Evolutionary conservation across 768 basidiomycete species (phyloP), one percentile per base, ranked within the genome.

Genomic region (Cantharellus cinnabarinus): DNA sequence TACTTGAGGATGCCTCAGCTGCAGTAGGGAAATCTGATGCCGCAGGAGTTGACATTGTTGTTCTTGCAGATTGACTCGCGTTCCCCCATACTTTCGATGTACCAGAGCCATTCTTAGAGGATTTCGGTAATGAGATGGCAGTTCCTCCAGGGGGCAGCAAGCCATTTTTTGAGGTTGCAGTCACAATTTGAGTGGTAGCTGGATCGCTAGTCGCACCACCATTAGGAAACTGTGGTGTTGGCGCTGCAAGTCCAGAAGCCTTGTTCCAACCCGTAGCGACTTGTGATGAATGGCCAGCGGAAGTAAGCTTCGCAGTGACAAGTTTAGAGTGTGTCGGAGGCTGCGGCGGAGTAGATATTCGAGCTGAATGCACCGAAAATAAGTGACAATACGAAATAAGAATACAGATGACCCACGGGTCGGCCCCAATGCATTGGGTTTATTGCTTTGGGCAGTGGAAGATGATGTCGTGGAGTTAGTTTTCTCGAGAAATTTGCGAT

Each of bases 401-500:
- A 29, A 48, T 29, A 29, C 44, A 48, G 7, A 38, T 4, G 57
- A 57, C 58, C n/a, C 34, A 60, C 52, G 57, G 48, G 7, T 42
- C 44, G 35, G 60, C 40, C 5, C 41, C 58, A 20, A 14, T 7
- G 48, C 20, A 20, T 38, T 42, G 15, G 35, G 15, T 37, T 57
- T 57, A 15, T 41, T 38, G 37, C 56, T 57, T 10, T 38, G 39
- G 40, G 50, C 35, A 37, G 60, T 50, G 35, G 80, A 74, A 48
- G 79, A 73, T 50, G 81, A 70, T 3, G 80, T 80, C 59, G 83
- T 85, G 42, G 61, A 44, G 10, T 10, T 29, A 10, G 44, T 48
- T 77, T 93, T 94, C 74, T 90, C 86, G 50, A 97, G 74, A 70
- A 97, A 98, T 71, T 88, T 89, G 79, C 91, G 94, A 74, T 89